A percentile compares a stretch with the other conserved stretches of the same genome.
These are phyloP conservation scores for Fragilaria crotonensis DNA, from an alignment of 108 stramenopile genomes.

Conservation along the genomic window DNA sequence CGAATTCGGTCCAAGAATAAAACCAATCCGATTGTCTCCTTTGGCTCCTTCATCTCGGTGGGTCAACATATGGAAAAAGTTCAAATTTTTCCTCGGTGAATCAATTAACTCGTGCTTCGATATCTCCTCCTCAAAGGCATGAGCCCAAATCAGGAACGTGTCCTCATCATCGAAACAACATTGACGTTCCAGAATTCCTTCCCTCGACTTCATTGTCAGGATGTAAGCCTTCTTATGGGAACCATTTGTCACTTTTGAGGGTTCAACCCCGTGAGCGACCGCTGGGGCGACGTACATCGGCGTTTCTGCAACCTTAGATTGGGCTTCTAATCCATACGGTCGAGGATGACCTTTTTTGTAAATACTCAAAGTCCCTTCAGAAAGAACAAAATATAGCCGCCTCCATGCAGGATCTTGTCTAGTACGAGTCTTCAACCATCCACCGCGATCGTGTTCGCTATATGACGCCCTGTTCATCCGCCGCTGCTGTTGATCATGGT, in stretches of 20 bases:
- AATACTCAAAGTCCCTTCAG: slow-evolving; percentile 48
- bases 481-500: slow-evolving; percentile 16
- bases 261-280: slow-evolving; percentile 34
- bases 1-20: background rate
- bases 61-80: background rate
- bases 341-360: slow-evolving; percentile 53
- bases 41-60: slow-evolving; percentile 5
- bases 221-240: slow-evolving; percentile 31
- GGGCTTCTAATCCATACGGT: slow-evolving; percentile 49
- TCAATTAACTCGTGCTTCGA: slow-evolving; percentile 16
- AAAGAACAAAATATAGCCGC: slow-evolving; percentile 53
- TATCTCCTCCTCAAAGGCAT: slow-evolving; percentile 19
- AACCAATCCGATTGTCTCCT: background rate
- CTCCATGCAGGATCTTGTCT: slow-evolving; percentile 42
- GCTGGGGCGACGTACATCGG: slow-evolving; percentile 26
- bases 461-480: slow-evolving; percentile 3
- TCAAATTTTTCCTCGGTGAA: slow-evolving; percentile 15
- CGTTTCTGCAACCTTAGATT: slow-evolving; percentile 8
- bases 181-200: slow-evolving; percentile 38
- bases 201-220: slow-evolving; percentile 40
- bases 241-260: slow-evolving; percentile 1
- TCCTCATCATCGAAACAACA: slow-evolving; percentile 49
- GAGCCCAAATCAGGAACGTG: slow-evolving; percentile 42
- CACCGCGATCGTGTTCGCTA: slow-evolving; percentile 24
- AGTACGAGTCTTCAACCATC: slow-evolving; percentile 57